phyloP scores from a whole-genome alignment of 2,329 filamentous ascomycete genomes.

The Sporothrix phasma region DNA sequence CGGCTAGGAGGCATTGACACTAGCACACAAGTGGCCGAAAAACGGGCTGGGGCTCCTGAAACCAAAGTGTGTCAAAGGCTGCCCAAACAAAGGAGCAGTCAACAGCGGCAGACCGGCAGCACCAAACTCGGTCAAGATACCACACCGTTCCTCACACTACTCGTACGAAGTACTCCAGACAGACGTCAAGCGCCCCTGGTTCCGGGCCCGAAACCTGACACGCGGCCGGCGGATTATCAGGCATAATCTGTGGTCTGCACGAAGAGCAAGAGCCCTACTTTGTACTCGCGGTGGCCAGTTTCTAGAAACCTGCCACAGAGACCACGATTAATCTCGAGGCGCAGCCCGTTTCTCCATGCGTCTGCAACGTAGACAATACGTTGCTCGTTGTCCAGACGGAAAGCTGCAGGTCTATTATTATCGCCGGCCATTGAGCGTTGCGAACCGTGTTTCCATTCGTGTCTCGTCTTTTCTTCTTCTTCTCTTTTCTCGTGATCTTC shows the following conservation, averaged over 20 bases:
- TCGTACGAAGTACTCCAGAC: too few relatives aligned
- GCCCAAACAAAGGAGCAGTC: neutral
- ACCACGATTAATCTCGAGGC: neutral
- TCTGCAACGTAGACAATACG: neutral
- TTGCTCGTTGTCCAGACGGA: neutral
- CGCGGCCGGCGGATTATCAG: constrained; percentile 14
- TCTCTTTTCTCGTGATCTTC: neutral
- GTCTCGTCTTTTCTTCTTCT: constrained; percentile 1
- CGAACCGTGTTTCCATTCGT: constrained; percentile 1
- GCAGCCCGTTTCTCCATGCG: constrained; percentile 1
- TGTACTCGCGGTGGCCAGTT: neutral
- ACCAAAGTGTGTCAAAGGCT: neutral
- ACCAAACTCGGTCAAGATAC: neutral
- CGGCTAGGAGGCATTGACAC: neutral
- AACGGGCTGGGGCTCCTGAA: constrained; percentile 1
- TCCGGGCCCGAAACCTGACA: constrained; percentile 13
- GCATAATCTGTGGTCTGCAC: constrained; percentile 7
- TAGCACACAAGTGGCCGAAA: neutral
- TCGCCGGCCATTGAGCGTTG: neutral
- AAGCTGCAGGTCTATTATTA: neutral
- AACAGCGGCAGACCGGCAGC: neutral
- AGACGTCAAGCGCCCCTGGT: neutral
- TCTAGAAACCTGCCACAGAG: neutral
- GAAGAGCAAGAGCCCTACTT: too few relatives aligned
- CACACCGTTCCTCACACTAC: neutral